These are phyloP conservation scores for Ichthyophthirius multifiliis DNA, from an alignment of 169 alveolate genomes.

Conservation along the genomic window DNA sequence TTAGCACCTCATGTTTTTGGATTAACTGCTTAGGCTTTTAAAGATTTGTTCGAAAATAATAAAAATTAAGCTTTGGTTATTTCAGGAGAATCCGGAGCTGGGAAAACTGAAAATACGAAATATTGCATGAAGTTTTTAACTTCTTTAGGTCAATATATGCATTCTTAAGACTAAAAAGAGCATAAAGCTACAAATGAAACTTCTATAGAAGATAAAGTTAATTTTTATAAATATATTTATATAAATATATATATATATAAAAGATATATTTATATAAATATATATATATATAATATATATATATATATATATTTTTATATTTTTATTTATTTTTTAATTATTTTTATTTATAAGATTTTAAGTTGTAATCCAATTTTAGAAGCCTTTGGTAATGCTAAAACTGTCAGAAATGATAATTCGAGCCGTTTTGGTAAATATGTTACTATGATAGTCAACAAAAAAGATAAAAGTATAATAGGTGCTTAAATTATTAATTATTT, in stretches of 20 bases:
- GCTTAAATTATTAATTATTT: slow-evolving; percentile 93
- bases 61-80: slow-evolving; percentile 95
- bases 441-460: slow-evolving; percentile 45
- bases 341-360: slow-evolving; percentile 67
- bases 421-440: slow-evolving; percentile 90
- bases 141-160: slow-evolving; percentile 28
- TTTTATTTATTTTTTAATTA: slow-evolving; percentile 6
- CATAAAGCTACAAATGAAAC: no score
- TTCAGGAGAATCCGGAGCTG: slow-evolving; percentile 99
- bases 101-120: slow-evolving; percentile 99
- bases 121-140: slow-evolving; percentile 76
- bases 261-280: background rate
- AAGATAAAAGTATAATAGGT: slow-evolving; percentile 41
- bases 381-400: slow-evolving; percentile 93
- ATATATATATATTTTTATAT: background rate
- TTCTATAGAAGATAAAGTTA: no score
- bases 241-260: no score
- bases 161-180: slow-evolving; percentile 4
- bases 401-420: slow-evolving; percentile 89
- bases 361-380: slow-evolving; percentile 90
- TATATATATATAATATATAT: background rate
- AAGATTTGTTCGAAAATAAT: slow-evolving; percentile 83
- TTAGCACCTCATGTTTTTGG: slow-evolving; percentile 93
- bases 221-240: no score
- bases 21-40: slow-evolving; percentile 93